Conservation (phyloP, 2,329 filamentous ascomycete genomes). For the Nemania sp. region DNA sequence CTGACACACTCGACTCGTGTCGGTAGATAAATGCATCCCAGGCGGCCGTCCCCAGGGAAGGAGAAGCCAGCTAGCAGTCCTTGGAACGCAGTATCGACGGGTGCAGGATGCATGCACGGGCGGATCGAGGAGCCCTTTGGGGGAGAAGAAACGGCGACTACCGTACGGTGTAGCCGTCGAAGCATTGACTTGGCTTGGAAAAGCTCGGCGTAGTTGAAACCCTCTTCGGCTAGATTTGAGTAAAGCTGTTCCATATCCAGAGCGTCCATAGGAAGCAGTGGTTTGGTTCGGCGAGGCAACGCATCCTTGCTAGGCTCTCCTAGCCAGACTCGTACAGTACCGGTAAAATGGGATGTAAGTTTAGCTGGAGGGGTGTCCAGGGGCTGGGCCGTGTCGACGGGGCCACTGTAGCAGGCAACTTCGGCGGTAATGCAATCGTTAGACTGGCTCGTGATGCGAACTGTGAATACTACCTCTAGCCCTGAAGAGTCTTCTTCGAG, state of each 20-base stretch:
- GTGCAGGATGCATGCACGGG: too few relatives aligned
- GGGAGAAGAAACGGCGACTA: neutral
- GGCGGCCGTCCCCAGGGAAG: too few relatives aligned
- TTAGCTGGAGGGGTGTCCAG: too few relatives aligned
- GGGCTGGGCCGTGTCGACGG: neutral
- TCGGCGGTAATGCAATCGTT: constrained; percentile 4
- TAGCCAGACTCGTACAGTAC: neutral
- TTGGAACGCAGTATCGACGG: too few relatives aligned
- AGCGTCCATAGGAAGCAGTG: neutral
- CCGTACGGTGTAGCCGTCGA: neutral
- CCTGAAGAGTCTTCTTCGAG: constrained; percentile 12
- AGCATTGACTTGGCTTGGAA: constrained; percentile 4
- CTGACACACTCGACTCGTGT: too few relatives aligned
- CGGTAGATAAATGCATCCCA: too few relatives aligned
- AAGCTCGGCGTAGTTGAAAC: constrained; percentile 1
- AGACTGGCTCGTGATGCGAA: neutral
- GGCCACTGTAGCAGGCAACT: constrained; percentile 7
- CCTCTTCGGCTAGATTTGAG: neutral
- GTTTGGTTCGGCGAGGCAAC: neutral
- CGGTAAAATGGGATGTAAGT: constrained; percentile 14
- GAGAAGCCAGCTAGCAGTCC: too few relatives aligned
- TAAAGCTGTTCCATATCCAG: neutral
- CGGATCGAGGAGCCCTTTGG: neutral
- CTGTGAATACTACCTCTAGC: neutral
- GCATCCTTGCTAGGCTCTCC: neutral